Conservation (phyloP, 805 yeast genomes). For the Myxozyma geophila region DNA sequence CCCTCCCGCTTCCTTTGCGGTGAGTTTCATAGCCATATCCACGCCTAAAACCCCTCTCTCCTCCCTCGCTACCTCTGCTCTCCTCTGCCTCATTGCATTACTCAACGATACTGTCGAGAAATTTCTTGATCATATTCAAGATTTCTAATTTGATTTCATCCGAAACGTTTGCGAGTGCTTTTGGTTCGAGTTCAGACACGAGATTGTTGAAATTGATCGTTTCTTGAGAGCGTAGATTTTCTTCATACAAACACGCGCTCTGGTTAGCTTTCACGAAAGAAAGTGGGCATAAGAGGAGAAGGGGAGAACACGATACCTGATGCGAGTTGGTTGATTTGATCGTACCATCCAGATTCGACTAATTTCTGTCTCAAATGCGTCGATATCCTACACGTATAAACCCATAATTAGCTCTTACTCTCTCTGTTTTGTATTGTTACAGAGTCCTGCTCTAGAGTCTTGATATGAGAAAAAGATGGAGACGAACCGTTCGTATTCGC, state of each 20-base stretch:
- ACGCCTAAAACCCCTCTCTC: no score
- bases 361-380: constrained; percentile 65
- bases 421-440: no score
- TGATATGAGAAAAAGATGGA: neutral
- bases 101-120: constrained; percentile 38
- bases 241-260: constrained; percentile 25
- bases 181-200: constrained; percentile 59
- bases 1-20: no score
- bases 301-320: constrained; percentile 45
- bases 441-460: no score
- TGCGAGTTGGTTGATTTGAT: constrained; percentile 67
- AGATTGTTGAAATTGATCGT: constrained; percentile 59
- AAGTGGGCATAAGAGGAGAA: no score
- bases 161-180: constrained; percentile 73
- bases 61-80: no score
- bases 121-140: constrained; percentile 56
- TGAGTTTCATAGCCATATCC: no score
- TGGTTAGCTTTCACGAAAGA: neutral
- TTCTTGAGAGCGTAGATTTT: constrained; percentile 50
- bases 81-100: neutral
- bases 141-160: constrained; percentile 64
- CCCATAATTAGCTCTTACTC: neutral
- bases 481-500: constrained; percentile 71
- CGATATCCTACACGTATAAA: constrained; percentile 52
- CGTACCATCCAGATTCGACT: constrained; percentile 85